These are phyloP conservation scores for Daedalea quercina DNA, from an alignment of 768 basidiomycete species.

Conservation along the genomic window DNA sequence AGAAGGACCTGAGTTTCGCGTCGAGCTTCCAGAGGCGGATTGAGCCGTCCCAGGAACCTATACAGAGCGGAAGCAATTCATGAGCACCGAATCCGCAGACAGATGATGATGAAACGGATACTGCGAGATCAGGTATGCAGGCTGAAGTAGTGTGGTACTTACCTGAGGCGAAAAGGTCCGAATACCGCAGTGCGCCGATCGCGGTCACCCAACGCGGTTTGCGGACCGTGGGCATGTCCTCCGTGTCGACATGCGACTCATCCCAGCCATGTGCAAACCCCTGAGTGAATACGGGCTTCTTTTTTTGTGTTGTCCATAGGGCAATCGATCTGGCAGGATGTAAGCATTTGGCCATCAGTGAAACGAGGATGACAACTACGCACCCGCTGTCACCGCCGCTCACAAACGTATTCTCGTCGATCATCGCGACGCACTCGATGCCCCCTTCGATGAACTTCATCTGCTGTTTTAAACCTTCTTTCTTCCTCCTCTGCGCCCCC, in stretches of 20 bases:
- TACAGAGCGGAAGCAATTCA: not conserved
- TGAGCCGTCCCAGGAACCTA: conserved; percentile 91
- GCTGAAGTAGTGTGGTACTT: conserved; percentile 15
- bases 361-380: conserved; percentile 23
- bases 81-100: not conserved
- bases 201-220: conserved; percentile 92
- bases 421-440: conserved; percentile 88
- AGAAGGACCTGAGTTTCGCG: conserved; percentile 69
- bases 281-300: conserved; percentile 89
- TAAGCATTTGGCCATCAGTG: no score
- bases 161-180: conserved; percentile 91
- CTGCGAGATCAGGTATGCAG: no score
- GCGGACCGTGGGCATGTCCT: conserved; percentile 60
- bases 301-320: conserved; percentile 88
- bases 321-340: conserved; percentile 64
- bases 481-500: conserved; percentile 20
- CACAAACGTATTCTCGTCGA: conserved; percentile 89
- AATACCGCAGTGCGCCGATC: conserved; percentile 76
- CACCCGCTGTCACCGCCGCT: conserved; percentile 97
- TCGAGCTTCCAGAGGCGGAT: conserved; percentile 92
- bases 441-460: conserved; percentile 78
- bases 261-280: conserved; percentile 84
- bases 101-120: no score
- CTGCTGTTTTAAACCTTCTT: conserved; percentile 27
- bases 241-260: conserved; percentile 62